Base-by-base conservation (phyloP, 2,329 filamentous ascomycete species). In the Macroventuria anomochaeta region DNA sequence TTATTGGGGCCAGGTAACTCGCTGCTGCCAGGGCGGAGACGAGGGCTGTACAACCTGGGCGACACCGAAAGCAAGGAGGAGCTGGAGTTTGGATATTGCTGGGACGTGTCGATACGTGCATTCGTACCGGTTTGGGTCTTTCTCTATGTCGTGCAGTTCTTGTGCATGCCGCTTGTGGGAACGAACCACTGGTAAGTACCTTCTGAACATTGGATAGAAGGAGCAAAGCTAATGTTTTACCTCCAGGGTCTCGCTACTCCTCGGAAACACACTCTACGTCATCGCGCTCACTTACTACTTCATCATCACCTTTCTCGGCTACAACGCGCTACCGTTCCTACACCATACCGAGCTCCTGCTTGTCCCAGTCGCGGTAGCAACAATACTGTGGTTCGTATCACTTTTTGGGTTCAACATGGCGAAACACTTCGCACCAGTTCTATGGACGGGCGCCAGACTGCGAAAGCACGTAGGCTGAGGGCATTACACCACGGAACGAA, bases 21-120 rank as follows among this genome's bases (percentile, higher is more conserved):
- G 3, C 78, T 82, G 15, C 62, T 82, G 59, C 78, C 80, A 5
- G 78, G 80, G 26, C 75, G 81, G 53, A 76, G 82, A 66, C 71
- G 83, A 65, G 85, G 86, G 2, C 72, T 88, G 6, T 87, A 88
- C 64, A 70, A 73, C 23, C 77, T 81, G 5, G 81, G 84, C 47
- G 80, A 81, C 0, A 76, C 75, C 3, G 79, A 77, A 10, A 59
- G 58, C 6, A 70, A 65, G 18, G 85, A 88, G 48, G 83, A 83
- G 55, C 71, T 89, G 57, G 86, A 88, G 67, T 89, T 88, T 74
- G 86, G 86, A 46, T 89, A 89, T 69, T 88, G 86, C 71, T 88
- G 88, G 74, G 86, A 89, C 75, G 86, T 87, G 17, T 83, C 84
- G 0, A 88, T 87, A 32, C 79, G 86, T 31, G 85, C 86, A 0